Evolutionary conservation across 768 basidiomycete species (phyloP).

Genomic region (Termitomyces sp.): DNA sequence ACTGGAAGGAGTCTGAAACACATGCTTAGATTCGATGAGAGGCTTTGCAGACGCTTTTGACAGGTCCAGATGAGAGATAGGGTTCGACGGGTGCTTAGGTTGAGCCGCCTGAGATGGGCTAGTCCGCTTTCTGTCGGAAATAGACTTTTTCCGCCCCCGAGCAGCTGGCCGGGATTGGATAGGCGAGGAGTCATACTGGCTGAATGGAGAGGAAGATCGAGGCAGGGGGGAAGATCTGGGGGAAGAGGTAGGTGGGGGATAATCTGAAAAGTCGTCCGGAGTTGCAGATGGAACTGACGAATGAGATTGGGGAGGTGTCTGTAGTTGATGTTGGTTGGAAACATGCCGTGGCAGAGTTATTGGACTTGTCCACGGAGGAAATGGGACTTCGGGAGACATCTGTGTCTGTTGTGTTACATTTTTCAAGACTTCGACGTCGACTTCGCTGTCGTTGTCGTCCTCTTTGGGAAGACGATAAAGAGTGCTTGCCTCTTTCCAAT

Average conservation of each 20-base stretch:
- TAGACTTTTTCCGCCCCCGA: conserved; percentile 7
- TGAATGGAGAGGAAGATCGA: conserved; percentile 15
- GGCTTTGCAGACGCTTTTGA: background rate
- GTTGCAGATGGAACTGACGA: conserved; percentile 12
- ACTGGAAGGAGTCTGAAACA: background rate
- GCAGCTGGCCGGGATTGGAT: conserved; percentile 8
- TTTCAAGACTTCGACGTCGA: conserved; percentile 30
- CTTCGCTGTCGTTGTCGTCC: conserved; percentile 21
- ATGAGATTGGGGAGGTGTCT: conserved; percentile 31
- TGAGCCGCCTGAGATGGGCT: background rate
- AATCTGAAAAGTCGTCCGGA: conserved; percentile 13
- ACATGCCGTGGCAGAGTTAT: background rate
- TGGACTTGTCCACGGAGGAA: background rate
- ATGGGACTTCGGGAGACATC: conserved; percentile 4
- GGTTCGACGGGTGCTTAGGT: background rate
- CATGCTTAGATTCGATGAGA: background rate
- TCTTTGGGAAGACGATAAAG: conserved; percentile 23
- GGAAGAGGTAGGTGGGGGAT: conserved; percentile 14
- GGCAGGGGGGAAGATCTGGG: conserved; percentile 16
- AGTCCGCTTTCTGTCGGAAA: background rate
- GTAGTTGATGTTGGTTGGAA: conserved; percentile 18
- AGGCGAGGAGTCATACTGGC: conserved; percentile 12
- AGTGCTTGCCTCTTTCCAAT: conserved; percentile 33
- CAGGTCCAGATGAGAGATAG: conserved; percentile 14
- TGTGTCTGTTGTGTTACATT: conserved; percentile 1